Base-by-base conservation (phyloP, 73 alveolate species). In the Stentor roeselii region DNA sequence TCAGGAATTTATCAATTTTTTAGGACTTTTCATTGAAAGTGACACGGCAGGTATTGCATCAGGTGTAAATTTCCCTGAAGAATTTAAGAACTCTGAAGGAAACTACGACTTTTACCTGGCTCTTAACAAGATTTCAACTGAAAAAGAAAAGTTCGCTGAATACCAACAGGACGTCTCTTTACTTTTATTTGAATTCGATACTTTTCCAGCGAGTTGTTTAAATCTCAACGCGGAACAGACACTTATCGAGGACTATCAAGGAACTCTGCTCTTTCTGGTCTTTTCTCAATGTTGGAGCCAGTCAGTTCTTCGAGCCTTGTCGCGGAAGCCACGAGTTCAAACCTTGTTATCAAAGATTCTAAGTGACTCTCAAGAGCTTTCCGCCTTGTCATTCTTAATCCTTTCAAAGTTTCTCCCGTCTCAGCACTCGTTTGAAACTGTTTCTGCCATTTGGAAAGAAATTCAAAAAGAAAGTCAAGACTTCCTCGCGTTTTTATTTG, bases 101-200 rank as follows among this genome's bases (percentile, higher is more conserved):
- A 21, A 21, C 14, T 67, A 21, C 41, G 80, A 67, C 37, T 67
- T 67, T 32, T 67, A 67, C 41, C 27, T 67, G 34, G 37, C 80
- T 11, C 34, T 67, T 27, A 67, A 67, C 42, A 32, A 2, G 2
- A 67, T 67, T 34, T 21, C 37, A 27, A 0, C 50, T 21, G 67
- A 50, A 11, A n/a, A n/a, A 67, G 50, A n/a, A 67, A 67, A 67
- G 2, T 67, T 30, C 42, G 0, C 80, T 21, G 34, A 67, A 14
- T 67, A 67, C 42, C 34, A 67, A 14, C 41, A n/a, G 0, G 80
- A 67, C 67, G 67, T 50, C 67, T 50, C 67, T 50, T 50, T 50
- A 11, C 67, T 50, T 50, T 11, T 50, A 50, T 11, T 11, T 21
- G 67, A 50, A 50, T 50, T 50, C 67, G 67, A 21, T 6, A 21